phyloP scores from a whole-genome alignment of 805 yeast species.

The Tanozyma kutaoensis region DNA sequence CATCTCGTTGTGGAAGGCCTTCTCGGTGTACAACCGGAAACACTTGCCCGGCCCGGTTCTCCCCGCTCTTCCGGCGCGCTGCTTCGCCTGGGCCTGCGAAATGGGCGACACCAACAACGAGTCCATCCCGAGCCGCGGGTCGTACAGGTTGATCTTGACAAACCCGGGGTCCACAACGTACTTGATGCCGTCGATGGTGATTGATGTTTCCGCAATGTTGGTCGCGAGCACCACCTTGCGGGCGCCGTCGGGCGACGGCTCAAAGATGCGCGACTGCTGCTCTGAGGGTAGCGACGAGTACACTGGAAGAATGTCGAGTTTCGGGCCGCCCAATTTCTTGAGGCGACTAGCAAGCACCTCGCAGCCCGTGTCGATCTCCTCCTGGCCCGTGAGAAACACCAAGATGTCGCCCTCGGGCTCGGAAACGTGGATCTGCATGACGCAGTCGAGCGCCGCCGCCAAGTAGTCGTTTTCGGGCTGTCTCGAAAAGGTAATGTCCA shows the following conservation, averaged over 20 bases:
- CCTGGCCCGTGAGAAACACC: slow-evolving; percentile 84
- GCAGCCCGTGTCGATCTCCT: slow-evolving; percentile 85
- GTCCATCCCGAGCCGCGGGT: slow-evolving; percentile 85
- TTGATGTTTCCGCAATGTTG: slow-evolving; percentile 93
- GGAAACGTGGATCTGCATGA: slow-evolving; percentile 73
- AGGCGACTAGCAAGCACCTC: slow-evolving; percentile 57
- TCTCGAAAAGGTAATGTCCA: slow-evolving; percentile 66
- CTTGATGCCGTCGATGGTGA: slow-evolving; percentile 87
- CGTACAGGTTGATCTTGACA: slow-evolving; percentile 81
- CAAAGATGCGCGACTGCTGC: slow-evolving; percentile 78
- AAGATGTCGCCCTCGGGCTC: slow-evolving; percentile 70
- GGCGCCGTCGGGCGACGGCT: slow-evolving; percentile 71
- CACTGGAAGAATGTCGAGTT: slow-evolving; percentile 70
- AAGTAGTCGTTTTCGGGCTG: slow-evolving; percentile 82
- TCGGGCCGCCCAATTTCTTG: too few relatives aligned
- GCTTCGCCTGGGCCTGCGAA: slow-evolving; percentile 92
- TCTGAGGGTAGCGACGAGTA: slow-evolving; percentile 89
- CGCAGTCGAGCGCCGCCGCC: slow-evolving; percentile 72
- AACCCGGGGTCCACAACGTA: slow-evolving; percentile 94
- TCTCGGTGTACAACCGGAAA: slow-evolving; percentile 78
- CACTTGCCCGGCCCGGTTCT: slow-evolving; percentile 96
- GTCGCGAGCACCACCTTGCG: slow-evolving; percentile 91
- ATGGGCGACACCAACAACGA: slow-evolving; percentile 72
- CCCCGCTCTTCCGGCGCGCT: slow-evolving; percentile 95
- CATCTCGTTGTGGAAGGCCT: slow-evolving; percentile 69